phyloP scores from a whole-genome alignment of 2,329 filamentous ascomycete species.

The Sporothrix globosa region DNA sequence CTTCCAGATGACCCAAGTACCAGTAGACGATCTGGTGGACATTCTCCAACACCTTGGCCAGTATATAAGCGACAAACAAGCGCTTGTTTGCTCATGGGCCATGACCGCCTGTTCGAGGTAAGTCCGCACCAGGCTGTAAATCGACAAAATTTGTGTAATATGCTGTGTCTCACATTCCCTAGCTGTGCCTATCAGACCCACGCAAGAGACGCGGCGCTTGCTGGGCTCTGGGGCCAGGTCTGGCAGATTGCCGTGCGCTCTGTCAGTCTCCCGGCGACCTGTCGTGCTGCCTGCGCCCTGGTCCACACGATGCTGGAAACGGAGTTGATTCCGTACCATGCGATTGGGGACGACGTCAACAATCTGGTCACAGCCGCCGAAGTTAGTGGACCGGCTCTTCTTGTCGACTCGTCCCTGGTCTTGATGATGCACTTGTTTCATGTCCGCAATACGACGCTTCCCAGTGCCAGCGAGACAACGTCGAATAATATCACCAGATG shows the following conservation, averaged over 20 bases:
- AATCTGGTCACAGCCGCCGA: slow-evolving; percentile 76
- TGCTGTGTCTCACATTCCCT: slow-evolving; percentile 47
- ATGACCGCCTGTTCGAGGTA: slow-evolving; percentile 77
- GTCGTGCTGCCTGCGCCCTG: slow-evolving; percentile 75
- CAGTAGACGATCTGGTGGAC: slow-evolving; percentile 56
- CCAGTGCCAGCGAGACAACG: slow-evolving; percentile 67
- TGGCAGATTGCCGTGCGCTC: slow-evolving; percentile 76
- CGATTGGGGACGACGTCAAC: slow-evolving; percentile 70
- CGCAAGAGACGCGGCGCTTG: slow-evolving; percentile 49
- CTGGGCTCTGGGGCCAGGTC: slow-evolving; percentile 66
- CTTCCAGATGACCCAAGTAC: slow-evolving; percentile 51
- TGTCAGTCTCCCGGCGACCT: slow-evolving; percentile 69
- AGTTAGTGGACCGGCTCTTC: slow-evolving; percentile 73
- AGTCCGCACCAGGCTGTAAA: neutral
- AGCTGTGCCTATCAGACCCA: slow-evolving; percentile 49
- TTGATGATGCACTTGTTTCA: slow-evolving; percentile 73
- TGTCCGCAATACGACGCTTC: slow-evolving; percentile 67
- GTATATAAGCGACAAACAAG: slow-evolving; percentile 70
- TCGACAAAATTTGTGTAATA: too few relatives aligned
- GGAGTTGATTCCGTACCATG: slow-evolving; percentile 67
- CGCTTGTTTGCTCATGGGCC: slow-evolving; percentile 73
- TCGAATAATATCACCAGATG: slow-evolving; percentile 77
- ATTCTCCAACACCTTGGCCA: slow-evolving; percentile 62
- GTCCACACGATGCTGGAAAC: slow-evolving; percentile 69
- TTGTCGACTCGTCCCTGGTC: slow-evolving; percentile 77